These are phyloP conservation scores for Gracilaria gracilis DNA, from an alignment of 23 red algal species.

Conservation along the genomic window DNA sequence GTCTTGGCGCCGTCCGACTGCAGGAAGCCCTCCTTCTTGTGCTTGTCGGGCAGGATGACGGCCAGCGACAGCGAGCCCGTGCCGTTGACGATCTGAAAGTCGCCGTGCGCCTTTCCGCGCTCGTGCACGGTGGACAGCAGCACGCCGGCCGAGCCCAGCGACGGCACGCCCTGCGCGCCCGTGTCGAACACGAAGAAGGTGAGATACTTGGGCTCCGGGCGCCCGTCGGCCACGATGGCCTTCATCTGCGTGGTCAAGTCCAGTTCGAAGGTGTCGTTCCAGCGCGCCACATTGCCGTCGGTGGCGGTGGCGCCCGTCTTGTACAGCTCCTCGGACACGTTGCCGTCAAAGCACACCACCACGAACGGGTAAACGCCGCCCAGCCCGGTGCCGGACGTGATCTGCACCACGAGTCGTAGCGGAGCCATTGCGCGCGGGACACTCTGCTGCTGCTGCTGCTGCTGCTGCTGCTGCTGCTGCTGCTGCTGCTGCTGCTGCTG, in stretches of 20 bases:
- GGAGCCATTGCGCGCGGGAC: neutral
- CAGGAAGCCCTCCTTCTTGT: neutral
- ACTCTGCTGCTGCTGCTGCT: too few species aligned
- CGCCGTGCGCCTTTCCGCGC: constrained; percentile 38
- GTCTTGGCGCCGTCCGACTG: constrained; percentile 5
- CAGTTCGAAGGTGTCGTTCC: constrained; percentile 42
- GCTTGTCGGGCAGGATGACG: constrained; percentile 7
- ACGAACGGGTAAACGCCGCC: constrained; percentile 67
- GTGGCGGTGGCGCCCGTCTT: constrained; percentile 40
- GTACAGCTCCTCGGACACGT: constrained; percentile 42
- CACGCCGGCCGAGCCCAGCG: constrained; percentile 65
- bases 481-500: too few species aligned
- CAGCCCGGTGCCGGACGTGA: constrained; percentile 21
- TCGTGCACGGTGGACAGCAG: constrained; percentile 52
- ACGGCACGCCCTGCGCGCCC: constrained; percentile 54
- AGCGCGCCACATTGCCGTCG: constrained; percentile 11
- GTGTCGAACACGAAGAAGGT: constrained; percentile 74
- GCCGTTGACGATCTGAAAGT: constrained; percentile 66
- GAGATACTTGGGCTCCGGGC: constrained; percentile 60
- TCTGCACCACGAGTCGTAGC: constrained; percentile 18
- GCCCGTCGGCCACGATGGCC: constrained; percentile 16
- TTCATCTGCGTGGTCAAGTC: constrained; percentile 43
- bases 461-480: too few species aligned
- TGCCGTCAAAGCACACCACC: constrained; percentile 60
- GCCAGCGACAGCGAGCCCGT: constrained; percentile 39